Base-by-base conservation (phyloP, 805 yeast species). In the Grigorovia yakushimaensis region DNA sequence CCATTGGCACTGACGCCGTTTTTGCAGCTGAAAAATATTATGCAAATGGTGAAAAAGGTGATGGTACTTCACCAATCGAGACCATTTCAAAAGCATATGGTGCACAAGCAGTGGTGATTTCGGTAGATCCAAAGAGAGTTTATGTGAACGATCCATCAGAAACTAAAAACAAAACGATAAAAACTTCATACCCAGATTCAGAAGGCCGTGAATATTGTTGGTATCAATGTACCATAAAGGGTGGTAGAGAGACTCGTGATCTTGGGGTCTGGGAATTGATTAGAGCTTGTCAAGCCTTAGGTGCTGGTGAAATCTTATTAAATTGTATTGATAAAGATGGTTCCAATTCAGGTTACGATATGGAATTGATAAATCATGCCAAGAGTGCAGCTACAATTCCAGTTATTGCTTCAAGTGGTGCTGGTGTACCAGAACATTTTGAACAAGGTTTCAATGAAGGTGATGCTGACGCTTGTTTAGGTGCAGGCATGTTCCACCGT, bases 301-400 rank as follows among this genome's bases (percentile, higher is more conserved):
- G 99, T 19, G 98, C 98, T 0, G 99, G 99, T 44, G 99, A 93
- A 67, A 78, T 93, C 39, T 70, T 93, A 40, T 71, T 93, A 52
- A 93, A 93, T 65, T 91, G 98, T 62, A 93, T 93, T 51, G 98
- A 93, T 65, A 88, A 87, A 67, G 99, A 93, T 65, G 99, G 99
- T 10, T 79, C 96, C 10, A 94, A 93, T 62, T 81, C 89, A 20
- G 99, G 99, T 0, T 93, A 78, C 60, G 97, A 93, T 58, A 71
- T 88, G 48, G 98, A 93, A 62, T 73, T 93, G 44, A 79, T 93
- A 41, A 69, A 77, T 20, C 91, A 84, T 57, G 81, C 88, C 49
- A 93, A 93, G 57, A 57, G 70, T 1, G 81, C 84, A 0, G 95
- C 88, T 5, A 69, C 71, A 1, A 84, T 94, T 43, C 99, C 99